Percentiles rank a stretch among this genome's conserved stretches.
phyloP scores from a whole-genome alignment of 306 rosid genomes.

The Vicia sativa region DNA sequence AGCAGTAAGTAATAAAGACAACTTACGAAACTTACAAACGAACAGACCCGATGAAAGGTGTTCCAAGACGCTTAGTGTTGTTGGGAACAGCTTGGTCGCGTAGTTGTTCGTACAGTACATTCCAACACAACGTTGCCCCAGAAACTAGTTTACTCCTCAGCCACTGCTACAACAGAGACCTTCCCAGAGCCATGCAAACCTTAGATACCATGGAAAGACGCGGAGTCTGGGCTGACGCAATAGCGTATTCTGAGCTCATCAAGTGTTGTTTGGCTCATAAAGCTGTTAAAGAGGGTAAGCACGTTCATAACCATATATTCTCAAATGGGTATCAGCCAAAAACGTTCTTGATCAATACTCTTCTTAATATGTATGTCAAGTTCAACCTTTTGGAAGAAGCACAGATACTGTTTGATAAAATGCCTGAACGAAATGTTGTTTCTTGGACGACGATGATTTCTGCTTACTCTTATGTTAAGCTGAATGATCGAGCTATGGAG shows the following conservation, averaged over 20 bases:
- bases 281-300: slow-evolving; percentile 65
- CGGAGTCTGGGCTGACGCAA: slow-evolving; percentile 57
- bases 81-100: slow-evolving; percentile 33
- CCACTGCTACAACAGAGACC: slow-evolving; percentile 64
- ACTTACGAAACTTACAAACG: background rate
- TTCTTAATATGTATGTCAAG: slow-evolving; percentile 72
- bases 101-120: slow-evolving; percentile 36
- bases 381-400: slow-evolving; percentile 73
- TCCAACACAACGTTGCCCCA: slow-evolving; percentile 29
- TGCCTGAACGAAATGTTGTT: slow-evolving; percentile 79
- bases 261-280: slow-evolving; percentile 74
- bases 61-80: slow-evolving; percentile 44
- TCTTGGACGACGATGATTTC: slow-evolving; percentile 84
- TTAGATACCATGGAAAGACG: slow-evolving; percentile 70
- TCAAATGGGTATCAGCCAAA: slow-evolving; percentile 61
- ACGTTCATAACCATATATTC: slow-evolving; percentile 70
- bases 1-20: background rate
- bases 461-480: slow-evolving; percentile 61
- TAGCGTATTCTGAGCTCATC: slow-evolving; percentile 76
- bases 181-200: slow-evolving; percentile 68
- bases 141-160: slow-evolving; percentile 50
- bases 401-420: slow-evolving; percentile 63
- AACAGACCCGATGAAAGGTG: slow-evolving; percentile 44
- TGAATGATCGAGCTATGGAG: slow-evolving; percentile 59
- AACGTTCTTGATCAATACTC: slow-evolving; percentile 59